Evolutionary conservation across 2,329 filamentous ascomycete genomes (phyloP).

Genomic region (Pseudocercospora musae): DNA sequence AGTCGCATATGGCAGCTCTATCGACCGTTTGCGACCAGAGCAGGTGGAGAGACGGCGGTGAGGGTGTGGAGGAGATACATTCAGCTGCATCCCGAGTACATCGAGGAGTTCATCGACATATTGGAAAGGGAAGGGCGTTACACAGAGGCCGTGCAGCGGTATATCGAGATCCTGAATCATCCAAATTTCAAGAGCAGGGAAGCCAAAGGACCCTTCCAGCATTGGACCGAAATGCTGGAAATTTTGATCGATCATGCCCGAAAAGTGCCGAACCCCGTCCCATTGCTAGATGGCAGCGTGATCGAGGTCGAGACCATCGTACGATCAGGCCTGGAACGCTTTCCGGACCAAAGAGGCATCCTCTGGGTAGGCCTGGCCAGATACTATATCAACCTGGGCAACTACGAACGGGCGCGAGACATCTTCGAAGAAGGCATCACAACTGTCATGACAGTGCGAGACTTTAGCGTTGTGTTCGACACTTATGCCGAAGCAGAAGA

Average conservation of each 20-base stretch:
- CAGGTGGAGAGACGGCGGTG: slow-evolving; percentile 83
- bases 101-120: slow-evolving; percentile 91
- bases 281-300: slow-evolving; percentile 74
- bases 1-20: slow-evolving; percentile 94
- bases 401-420: slow-evolving; percentile 88
- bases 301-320: slow-evolving; percentile 92
- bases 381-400: slow-evolving; percentile 92
- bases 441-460: slow-evolving; percentile 96
- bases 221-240: slow-evolving; percentile 98
- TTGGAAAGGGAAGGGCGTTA: slow-evolving; percentile 77
- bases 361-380: slow-evolving; percentile 92
- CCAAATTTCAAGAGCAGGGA: slow-evolving; percentile 87
- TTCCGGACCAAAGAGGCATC: slow-evolving; percentile 90
- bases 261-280: slow-evolving; percentile 60
- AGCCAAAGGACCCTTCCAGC: slow-evolving; percentile 89
- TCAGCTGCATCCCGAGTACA: slow-evolving; percentile 92
- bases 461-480: slow-evolving; percentile 95
- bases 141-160: slow-evolving; percentile 85
- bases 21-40: slow-evolving; percentile 84
- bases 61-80: slow-evolving; percentile 95
- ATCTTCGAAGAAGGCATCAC: slow-evolving; percentile 95
- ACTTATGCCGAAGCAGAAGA: slow-evolving; percentile 97
- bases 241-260: slow-evolving; percentile 80
- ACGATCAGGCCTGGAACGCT: slow-evolving; percentile 83
- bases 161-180: slow-evolving; percentile 90